Evolutionary conservation across 108 stramenopile species (phyloP).

Genomic region (Aureococcus anophagefferens): DNA sequence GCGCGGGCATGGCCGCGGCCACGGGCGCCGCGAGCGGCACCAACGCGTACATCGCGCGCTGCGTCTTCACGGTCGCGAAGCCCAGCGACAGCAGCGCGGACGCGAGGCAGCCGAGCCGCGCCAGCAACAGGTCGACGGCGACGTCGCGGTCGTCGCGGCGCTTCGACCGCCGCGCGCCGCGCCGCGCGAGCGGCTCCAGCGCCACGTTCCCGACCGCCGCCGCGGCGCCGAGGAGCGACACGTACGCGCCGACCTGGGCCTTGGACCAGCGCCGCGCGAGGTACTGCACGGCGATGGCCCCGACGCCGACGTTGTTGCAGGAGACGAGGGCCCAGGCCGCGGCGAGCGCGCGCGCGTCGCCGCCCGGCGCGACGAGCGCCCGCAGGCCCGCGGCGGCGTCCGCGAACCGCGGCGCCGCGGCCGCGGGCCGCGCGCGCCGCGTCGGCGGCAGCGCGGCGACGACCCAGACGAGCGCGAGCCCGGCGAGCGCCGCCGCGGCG

Average conservation of each 20-base stretch:
- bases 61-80: background rate
- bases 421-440: background rate
- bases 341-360: background rate
- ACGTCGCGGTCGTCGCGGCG: background rate
- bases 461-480: background rate
- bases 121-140: background rate
- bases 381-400: background rate
- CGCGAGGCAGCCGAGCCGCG: background rate
- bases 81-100: background rate
- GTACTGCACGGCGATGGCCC: background rate
- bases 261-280: background rate
- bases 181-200: background rate
- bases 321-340: background rate
- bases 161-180: background rate
- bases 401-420: no score
- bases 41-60: background rate
- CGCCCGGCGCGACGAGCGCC: background rate
- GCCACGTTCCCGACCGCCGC: background rate
- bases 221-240: background rate
- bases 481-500: background rate
- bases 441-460: background rate
- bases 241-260: background rate
- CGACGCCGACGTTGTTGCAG: background rate
- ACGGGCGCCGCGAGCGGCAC: background rate
- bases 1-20: background rate